Conservation (phyloP, 129 eudicot genomes). For the Oenanthe sinensis region DNA sequence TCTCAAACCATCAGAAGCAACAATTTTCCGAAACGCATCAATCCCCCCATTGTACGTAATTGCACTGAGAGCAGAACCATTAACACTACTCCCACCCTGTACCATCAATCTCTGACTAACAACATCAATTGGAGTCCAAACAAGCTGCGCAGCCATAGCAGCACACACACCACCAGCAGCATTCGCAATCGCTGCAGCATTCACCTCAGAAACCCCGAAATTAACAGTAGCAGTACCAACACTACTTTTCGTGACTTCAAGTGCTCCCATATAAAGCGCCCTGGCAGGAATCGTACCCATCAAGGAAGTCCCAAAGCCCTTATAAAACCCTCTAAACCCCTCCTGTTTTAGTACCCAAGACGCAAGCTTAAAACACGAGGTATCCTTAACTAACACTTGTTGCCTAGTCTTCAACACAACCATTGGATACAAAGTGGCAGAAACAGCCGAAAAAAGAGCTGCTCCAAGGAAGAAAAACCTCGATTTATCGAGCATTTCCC, state of each 20-base stretch:
- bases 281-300: conserved; percentile 89
- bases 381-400: conserved; percentile 48
- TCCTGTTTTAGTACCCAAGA: conserved; percentile 39
- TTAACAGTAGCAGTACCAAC: conserved; percentile 58
- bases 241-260: conserved; percentile 78
- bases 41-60: conserved; percentile 53
- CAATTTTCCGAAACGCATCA: conserved; percentile 67
- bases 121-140: conserved; percentile 95
- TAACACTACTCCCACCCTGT: conserved; percentile 38
- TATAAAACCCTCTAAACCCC: conserved; percentile 64
- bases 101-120: conserved; percentile 87
- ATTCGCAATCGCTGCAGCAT: conserved; percentile 57
- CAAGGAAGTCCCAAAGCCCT: conserved; percentile 78
- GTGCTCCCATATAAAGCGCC: conserved; percentile 84
- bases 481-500: conserved; percentile 94
- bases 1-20: conserved; percentile 47
- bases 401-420: conserved; percentile 79
- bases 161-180: conserved; percentile 81
- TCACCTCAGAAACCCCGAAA: conserved; percentile 59
- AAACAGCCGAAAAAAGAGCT: conserved; percentile 69
- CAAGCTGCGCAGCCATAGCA: conserved; percentile 86
- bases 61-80: conserved; percentile 14
- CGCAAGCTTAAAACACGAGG: conserved; percentile 49
- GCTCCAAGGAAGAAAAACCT: conserved; percentile 86
- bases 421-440: conserved; percentile 66